Base-by-base conservation (phyloP, 768 basidiomycete species). In the Termitomyces sp. region DNA sequence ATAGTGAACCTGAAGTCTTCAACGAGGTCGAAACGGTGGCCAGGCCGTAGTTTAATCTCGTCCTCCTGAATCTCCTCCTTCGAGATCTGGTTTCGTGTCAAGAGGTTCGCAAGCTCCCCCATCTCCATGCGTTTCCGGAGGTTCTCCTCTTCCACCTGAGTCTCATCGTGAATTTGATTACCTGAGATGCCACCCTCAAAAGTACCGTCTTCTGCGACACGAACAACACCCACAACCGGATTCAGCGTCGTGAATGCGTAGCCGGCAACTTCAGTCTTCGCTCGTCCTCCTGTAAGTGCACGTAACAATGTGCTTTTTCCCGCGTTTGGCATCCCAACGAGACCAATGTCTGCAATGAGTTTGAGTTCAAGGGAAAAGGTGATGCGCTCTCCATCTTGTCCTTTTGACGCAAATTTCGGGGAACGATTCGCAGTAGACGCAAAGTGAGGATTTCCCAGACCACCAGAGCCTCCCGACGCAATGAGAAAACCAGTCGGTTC, bases 221-320 rank as follows among this genome's bases (percentile, higher is more conserved):
- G 83, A 12, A 97, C 92, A 35, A 94, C 91, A 0, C 93, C 97
- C 26, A 98, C 81, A 51, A 97, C 86, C 1, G 96, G 97, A 62
- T 97, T 97, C 38, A 98, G 76, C 1, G 96, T 98, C 20, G 97
- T 98, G 72, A 98, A 98, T 1, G 92, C 88, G 68, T 97, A 97
- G 10, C 85, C 81, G 0, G 94, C 95, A 32, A 98, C 88, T 65
- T 90, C 88, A 6, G 84, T 90, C 68, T 84, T 87, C 12, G 91
- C 89, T 28, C 90, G 79, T 3, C 92, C 87, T 8, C 90, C 91
- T 0, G 95, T 97, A 9, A 98, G 74, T 0, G 94, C 94, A 20
- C 92, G 86, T 4, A 98, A 77, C 2, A 99, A 73, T 0, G 97
- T 98, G 71, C 92, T 95, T 75, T 92, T 91, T 30, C 88, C 96